Conservation (phyloP, 768 basidiomycete species). For the Pisolithus tinctorius region DNA sequence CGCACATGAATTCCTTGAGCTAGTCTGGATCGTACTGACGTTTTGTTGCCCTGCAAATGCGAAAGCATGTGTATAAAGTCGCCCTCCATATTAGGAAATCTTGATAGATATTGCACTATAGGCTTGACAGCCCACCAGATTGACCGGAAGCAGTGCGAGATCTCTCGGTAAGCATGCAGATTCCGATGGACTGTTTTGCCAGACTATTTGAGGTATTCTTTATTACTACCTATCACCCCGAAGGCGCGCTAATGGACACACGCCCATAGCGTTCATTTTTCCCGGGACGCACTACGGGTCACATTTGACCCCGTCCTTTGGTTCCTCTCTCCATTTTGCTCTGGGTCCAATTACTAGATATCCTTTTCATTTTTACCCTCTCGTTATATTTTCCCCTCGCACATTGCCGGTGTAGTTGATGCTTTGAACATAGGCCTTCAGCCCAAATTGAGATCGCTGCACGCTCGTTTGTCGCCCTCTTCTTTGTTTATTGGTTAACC, state of each 20-base stretch:
- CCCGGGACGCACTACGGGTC: background rate
- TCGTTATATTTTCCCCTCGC: background rate
- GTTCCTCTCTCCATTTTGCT: background rate
- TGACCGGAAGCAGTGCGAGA: background rate
- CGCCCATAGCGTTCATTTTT: background rate
- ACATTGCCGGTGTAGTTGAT: constrained; percentile 7
- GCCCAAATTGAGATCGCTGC: constrained; percentile 4
- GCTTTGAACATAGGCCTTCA: constrained; percentile 6
- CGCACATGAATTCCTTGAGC: background rate
- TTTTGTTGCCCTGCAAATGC: too few species aligned
- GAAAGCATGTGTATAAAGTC: too few species aligned
- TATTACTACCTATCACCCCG: background rate
- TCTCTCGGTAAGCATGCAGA: background rate
- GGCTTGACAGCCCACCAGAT: background rate
- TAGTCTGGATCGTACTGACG: too few species aligned
- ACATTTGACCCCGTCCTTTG: background rate
- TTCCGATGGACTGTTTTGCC: background rate
- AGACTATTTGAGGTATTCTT: background rate
- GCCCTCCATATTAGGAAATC: too few species aligned
- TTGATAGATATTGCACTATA: background rate
- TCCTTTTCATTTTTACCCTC: background rate
- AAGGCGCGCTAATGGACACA: too few species aligned
- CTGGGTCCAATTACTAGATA: background rate
- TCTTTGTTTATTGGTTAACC: constrained; percentile 19
- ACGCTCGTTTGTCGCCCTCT: constrained; percentile 14